Conservation (phyloP, 441 rosid genomes). For the Euphorbia schlechtendalii region DNA sequence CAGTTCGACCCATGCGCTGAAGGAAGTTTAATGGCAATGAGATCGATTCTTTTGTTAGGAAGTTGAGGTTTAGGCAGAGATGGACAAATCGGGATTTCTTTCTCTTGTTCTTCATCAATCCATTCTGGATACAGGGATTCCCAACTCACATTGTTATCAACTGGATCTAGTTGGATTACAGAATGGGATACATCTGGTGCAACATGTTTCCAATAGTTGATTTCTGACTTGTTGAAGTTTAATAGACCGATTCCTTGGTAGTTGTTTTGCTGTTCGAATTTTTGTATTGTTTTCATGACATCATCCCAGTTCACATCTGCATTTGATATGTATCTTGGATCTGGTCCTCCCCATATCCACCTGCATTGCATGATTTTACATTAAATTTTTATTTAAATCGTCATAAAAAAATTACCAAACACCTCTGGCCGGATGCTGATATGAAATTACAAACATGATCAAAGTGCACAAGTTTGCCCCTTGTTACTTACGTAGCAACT, state of each 20-base stretch:
- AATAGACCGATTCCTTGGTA: constrained; percentile 57
- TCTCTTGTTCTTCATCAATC: constrained; percentile 93
- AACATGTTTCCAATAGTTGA: constrained; percentile 51
- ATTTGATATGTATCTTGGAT: constrained; percentile 52
- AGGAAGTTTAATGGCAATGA: constrained; percentile 75
- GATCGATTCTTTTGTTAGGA: constrained; percentile 55
- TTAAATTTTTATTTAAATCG: too few species aligned
- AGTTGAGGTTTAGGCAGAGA: constrained; percentile 49
- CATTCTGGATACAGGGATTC: constrained; percentile 80
- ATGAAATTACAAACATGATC: too few species aligned
- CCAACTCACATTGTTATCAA: constrained; percentile 63
- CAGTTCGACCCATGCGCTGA: constrained; percentile 70
- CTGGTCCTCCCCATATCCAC: constrained; percentile 85
- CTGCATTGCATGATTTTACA: constrained; percentile 28
- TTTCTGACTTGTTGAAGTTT: constrained; percentile 56
- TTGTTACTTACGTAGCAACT: too few species aligned
- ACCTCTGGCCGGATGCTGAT: too few species aligned
- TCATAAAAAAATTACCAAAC: too few species aligned
- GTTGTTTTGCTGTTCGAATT: constrained; percentile 32
- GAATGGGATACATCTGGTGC: constrained; percentile 36
- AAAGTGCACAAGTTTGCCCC: too few species aligned
- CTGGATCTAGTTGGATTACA: constrained; percentile 39
- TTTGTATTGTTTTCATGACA: constrained; percentile 37
- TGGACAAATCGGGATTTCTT: constrained; percentile 69
- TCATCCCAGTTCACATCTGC: constrained; percentile 55